A percentile compares a stretch with the other conserved stretches of the same genome.
Evolutionary conservation across 441 rosid species (phyloP).

Genomic region (Theobroma grandiflorum): DNA sequence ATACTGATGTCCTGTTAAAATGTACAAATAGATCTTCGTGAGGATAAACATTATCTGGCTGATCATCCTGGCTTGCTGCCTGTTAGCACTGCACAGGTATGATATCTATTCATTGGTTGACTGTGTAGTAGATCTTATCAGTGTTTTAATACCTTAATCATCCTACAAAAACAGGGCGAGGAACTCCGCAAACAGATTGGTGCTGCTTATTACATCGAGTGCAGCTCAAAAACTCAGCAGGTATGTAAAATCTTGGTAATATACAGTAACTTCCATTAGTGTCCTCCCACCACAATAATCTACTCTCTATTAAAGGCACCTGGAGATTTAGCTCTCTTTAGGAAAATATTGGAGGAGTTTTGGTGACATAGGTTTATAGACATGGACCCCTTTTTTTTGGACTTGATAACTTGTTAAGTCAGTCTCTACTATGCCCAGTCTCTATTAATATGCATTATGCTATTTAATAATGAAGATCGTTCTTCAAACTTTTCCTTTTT

Average conservation of each 20-base stretch:
- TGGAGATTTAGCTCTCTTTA: background rate
- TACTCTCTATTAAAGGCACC: background rate
- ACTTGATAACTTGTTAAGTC: background rate
- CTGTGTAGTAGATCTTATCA: slow-evolving; percentile 27
- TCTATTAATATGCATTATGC: background rate
- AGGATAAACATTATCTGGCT: slow-evolving; percentile 92
- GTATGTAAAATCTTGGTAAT: slow-evolving; percentile 40
- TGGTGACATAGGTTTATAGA: background rate
- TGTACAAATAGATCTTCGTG: slow-evolving; percentile 83
- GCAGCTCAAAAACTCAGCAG: slow-evolving; percentile 99
- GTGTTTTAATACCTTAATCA: slow-evolving; percentile 19
- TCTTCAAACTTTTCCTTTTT: background rate
- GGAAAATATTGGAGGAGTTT: slow-evolving; percentile 3
- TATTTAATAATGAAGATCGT: background rate
- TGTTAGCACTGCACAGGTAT: slow-evolving; percentile 92
- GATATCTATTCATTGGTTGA: slow-evolving; percentile 26
- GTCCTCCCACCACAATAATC: background rate
- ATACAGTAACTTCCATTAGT: background rate
- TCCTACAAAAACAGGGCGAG: slow-evolving; percentile 71
- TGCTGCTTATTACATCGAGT: slow-evolving; percentile 89
- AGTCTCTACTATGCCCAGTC: background rate
- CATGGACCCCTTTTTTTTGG: background rate
- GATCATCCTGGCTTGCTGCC: slow-evolving; percentile 97
- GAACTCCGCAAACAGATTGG: slow-evolving; percentile 95
- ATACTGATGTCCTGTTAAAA: slow-evolving; percentile 32